Evolutionary conservation across 805 yeast species (phyloP).

Genomic region (Yamadazyma sp.): DNA sequence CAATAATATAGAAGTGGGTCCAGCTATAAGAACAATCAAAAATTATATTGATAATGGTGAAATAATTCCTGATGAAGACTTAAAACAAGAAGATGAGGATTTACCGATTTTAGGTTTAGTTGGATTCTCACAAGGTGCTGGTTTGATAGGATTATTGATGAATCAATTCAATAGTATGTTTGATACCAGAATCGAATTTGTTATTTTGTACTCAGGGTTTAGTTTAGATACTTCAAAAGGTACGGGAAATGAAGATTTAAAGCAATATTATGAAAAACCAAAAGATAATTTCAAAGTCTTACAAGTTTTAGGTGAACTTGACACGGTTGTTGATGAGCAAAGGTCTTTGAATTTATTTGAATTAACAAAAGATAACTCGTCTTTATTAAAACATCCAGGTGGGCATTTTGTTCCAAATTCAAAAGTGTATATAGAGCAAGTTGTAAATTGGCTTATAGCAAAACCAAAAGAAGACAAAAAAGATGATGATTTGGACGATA

Average conservation of each 20-base stretch:
- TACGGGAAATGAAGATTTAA: conserved; percentile 25
- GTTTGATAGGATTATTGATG: conserved; percentile 69
- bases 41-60: conserved; percentile 59
- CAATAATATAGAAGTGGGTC: conserved; percentile 47
- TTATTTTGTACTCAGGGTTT: conserved; percentile 71
- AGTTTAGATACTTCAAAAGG: conserved; percentile 25
- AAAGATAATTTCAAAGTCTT: conserved; percentile 33
- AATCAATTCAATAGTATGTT: conserved; percentile 55
- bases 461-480: conserved; percentile 11
- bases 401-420: conserved; percentile 96
- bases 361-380: conserved; percentile 41
- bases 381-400: conserved; percentile 83
- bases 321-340: conserved; percentile 76
- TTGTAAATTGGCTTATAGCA: conserved; percentile 36
- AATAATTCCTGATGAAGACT: conserved; percentile 27
- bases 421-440: conserved; percentile 44
- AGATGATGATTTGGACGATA: conserved; percentile 22
- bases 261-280: conserved; percentile 18
- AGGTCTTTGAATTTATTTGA: conserved; percentile 60
- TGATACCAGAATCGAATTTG: conserved; percentile 58
- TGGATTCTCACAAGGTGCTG: conserved; percentile 96
- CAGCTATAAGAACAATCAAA: conserved; percentile 47
- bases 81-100: conserved; percentile 16
- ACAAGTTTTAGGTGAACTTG: conserved; percentile 83
- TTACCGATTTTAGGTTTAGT: conserved; percentile 80